phyloP scores from a whole-genome alignment of 352 stramenopile species.

The Pythium folliculosum region DNA sequence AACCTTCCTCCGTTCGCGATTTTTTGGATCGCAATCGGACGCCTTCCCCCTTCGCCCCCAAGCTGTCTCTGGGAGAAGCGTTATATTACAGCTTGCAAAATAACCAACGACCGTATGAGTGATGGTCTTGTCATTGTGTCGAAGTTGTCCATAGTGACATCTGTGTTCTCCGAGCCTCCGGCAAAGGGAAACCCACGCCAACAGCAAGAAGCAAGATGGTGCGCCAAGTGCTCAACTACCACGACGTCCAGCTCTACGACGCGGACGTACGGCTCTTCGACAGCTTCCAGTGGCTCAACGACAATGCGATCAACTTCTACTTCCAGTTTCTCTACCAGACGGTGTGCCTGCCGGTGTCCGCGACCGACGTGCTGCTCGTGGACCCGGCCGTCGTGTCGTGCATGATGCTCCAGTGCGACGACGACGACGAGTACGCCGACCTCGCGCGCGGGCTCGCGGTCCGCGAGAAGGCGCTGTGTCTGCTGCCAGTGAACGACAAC shows the following conservation, averaged over 20 bases:
- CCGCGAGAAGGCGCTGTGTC: slow-evolving; percentile 36
- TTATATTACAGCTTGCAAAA: slow-evolving; percentile 4
- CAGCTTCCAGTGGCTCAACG: slow-evolving; percentile 71
- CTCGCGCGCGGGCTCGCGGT: slow-evolving; percentile 53
- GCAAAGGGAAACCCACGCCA: no score
- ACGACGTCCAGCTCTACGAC: slow-evolving; percentile 83
- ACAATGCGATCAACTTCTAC: slow-evolving; percentile 86
- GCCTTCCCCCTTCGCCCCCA: background rate
- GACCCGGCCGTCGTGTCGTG: slow-evolving; percentile 81
- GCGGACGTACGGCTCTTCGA: slow-evolving; percentile 76
- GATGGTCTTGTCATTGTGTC: background rate
- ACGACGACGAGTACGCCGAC: slow-evolving; percentile 74
- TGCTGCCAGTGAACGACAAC: slow-evolving; percentile 79
- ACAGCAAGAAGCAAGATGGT: slow-evolving; percentile 26
- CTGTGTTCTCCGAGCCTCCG: no score
- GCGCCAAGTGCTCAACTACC: slow-evolving; percentile 68
- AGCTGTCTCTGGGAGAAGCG: background rate
- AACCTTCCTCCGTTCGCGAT: slow-evolving; percentile 19
- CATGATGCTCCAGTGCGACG: slow-evolving; percentile 81
- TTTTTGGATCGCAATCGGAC: slow-evolving; percentile 30
- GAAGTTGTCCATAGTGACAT: slow-evolving; percentile 3
- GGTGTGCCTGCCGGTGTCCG: slow-evolving; percentile 23
- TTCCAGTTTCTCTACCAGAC: slow-evolving; percentile 67
- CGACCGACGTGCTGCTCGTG: slow-evolving; percentile 55
- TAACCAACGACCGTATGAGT: slow-evolving; percentile 28